Evolutionary conservation across 257 asterid genomes (phyloP).

Genomic region (Petunia secreta): DNA sequence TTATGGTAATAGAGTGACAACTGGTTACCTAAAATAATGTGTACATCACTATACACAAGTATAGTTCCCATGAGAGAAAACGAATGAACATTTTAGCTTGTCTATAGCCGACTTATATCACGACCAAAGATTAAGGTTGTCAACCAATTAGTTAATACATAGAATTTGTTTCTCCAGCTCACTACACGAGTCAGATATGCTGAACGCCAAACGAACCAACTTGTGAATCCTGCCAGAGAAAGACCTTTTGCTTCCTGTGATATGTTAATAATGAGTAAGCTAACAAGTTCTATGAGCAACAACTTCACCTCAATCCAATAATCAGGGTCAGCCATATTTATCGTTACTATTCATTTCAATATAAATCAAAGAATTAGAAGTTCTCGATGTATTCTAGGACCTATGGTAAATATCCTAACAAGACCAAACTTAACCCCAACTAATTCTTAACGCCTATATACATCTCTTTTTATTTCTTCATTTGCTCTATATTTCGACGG

Average conservation of each 20-base stretch:
- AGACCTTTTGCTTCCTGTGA: constrained; percentile 79
- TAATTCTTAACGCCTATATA: no score
- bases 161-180: constrained; percentile 95
- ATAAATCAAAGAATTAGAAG: no score
- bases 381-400: no score
- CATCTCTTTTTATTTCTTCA: no score
- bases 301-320: no score
- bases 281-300: background rate
- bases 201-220: constrained; percentile 97
- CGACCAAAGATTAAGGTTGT: constrained; percentile 91
- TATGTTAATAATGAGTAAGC: constrained; percentile 23
- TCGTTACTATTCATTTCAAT: no score
- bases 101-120: constrained; percentile 77
- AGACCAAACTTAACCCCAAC: no score
- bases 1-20: background rate
- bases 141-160: constrained; percentile 81
- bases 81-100: background rate
- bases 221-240: constrained; percentile 75
- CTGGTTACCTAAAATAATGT: background rate
- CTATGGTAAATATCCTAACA: no score
- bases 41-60: background rate
- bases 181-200: constrained; percentile 91
- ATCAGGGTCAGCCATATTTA: no score
- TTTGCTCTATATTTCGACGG: no score
- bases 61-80: background rate